Base-by-base conservation (phyloP, 108 stramenopile genomes). In the Hondaea fermentalgiana region DNA sequence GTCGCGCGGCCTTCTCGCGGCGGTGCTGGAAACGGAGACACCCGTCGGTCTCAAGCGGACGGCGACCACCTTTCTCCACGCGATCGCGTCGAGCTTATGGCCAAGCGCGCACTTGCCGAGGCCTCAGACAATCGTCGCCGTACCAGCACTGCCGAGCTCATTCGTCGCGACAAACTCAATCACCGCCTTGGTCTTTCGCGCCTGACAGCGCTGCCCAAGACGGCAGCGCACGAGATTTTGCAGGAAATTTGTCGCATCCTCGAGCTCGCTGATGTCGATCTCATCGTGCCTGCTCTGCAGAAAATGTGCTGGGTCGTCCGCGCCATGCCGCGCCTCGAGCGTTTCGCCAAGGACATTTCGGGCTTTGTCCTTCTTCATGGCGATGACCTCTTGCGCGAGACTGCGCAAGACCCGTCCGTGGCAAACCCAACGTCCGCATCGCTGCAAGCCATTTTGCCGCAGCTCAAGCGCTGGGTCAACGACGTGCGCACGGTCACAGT, bases 261-360 rank as follows among this genome's bases (percentile, higher is more conserved):
- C 42, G 88, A 91, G 69, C 51, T 91, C 17, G 23, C 44, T 21
- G 90, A 91, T 47, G 83, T 88, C 17, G 58, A 87, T 12, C 72
- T 87, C 35, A 76, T 88, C 49, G 89, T 88, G 12, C 90, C 90
- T 16, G 88, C 88, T 25, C 47, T 91, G 14, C 58, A 53, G 51
- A 88, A 89, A 47, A 76, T 91, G 90, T 44, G 59, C 89, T 72
- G 83, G 89, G 89, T 87, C 21, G 83, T 91, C 57, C 87, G 72
- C 35, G 57, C 83, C 49, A 87, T 91, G 49, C 91, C 91, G 12
- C 76, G 87, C 14, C 64, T 91, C 25, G 91, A 91, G 72, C 28
- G 19, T 28, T 91, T 91, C 89, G 71, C 89, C 64, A 91, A 87
- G 53, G 64, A 89, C 44, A 87, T 91, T 12, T 89, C 88, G 28